phyloP scores from a whole-genome alignment of 2,329 filamentous ascomycete genomes.

The Trichoderma hamatum region DNA sequence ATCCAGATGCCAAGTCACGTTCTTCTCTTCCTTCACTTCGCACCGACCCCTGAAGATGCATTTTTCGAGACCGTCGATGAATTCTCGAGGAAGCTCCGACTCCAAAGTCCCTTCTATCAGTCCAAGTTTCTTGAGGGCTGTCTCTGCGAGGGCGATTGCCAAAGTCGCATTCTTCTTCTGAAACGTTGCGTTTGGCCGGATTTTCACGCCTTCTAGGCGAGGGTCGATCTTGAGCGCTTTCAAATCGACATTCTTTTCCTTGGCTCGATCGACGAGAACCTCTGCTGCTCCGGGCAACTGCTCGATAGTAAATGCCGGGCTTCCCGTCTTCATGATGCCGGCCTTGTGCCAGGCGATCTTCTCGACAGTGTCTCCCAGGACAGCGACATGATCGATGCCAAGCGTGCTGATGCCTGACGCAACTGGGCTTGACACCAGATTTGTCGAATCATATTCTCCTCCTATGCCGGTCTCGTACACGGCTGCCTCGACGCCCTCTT shows the following conservation, averaged over 20 bases:
- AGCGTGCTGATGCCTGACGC: constrained; percentile 66
- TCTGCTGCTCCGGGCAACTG: constrained; percentile 51
- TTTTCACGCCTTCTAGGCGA: constrained; percentile 49
- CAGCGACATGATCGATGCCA: constrained; percentile 68
- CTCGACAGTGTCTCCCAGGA: constrained; percentile 64
- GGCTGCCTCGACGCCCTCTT: constrained; percentile 63
- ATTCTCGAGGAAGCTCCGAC: constrained; percentile 59
- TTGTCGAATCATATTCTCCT: constrained; percentile 70
- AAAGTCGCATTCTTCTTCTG: constrained; percentile 62
- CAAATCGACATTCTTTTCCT: constrained; percentile 54
- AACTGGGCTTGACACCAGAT: constrained; percentile 61
- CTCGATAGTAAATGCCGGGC: constrained; percentile 59
- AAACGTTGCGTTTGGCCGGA: constrained; percentile 58
- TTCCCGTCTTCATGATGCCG: constrained; percentile 67
- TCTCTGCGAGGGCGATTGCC: constrained; percentile 56
- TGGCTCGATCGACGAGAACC: constrained; percentile 55
- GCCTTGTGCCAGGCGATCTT: constrained; percentile 76
- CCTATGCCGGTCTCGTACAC: constrained; percentile 71
- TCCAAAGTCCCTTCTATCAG: constrained; percentile 34
- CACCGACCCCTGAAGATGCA: constrained; percentile 82
- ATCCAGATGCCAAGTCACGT: constrained; percentile 82
- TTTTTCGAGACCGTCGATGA: constrained; percentile 72
- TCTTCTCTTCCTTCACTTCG: constrained; percentile 57
- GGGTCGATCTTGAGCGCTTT: constrained; percentile 51
- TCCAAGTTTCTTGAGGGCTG: constrained; percentile 51